Evolutionary conservation across 805 yeast species (phyloP).

Genomic region (Saccharomyces jurei): DNA sequence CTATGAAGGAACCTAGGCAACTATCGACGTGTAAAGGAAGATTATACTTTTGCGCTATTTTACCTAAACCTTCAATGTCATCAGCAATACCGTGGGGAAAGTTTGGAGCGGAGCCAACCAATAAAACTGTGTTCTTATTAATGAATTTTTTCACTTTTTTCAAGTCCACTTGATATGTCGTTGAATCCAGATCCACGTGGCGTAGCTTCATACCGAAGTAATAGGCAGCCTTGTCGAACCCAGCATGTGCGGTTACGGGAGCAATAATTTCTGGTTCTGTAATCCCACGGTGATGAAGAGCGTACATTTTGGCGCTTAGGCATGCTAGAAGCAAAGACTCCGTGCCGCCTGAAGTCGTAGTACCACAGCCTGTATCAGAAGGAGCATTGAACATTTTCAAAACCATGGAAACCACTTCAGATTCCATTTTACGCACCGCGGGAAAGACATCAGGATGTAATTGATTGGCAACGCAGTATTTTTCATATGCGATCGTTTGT

Average conservation of each 20-base stretch:
- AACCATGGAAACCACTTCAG: conserved; percentile 91
- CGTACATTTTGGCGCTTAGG: conserved; percentile 79
- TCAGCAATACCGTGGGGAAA: conserved; percentile 95
- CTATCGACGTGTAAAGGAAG: conserved; percentile 94
- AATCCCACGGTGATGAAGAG: conserved; percentile 48
- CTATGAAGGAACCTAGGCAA: conserved; percentile 87
- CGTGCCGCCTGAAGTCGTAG: conserved; percentile 91
- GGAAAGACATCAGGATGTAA: conserved; percentile 96
- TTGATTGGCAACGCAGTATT: conserved; percentile 84
- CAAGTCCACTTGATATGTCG: conserved; percentile 59
- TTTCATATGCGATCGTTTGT: conserved; percentile 69
- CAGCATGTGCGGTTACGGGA: conserved; percentile 89
- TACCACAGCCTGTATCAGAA: conserved; percentile 49
- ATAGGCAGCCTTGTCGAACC: conserved; percentile 84
- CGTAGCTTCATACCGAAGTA: conserved; percentile 82
- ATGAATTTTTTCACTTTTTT: conserved; percentile 54
- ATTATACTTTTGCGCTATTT: conserved; percentile 48
- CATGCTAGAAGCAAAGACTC: conserved; percentile 85
- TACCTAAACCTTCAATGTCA: conserved; percentile 66
- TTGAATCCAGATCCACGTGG: conserved; percentile 68
- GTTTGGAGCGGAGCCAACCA: conserved; percentile 94
- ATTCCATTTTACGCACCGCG: conserved; percentile 91
- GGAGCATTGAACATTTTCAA: conserved; percentile 78
- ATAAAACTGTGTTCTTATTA: conserved; percentile 69
- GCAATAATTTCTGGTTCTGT: conserved; percentile 78